Conservation (phyloP, 805 yeast genomes). For the Myxozyma kluyveri region DNA sequence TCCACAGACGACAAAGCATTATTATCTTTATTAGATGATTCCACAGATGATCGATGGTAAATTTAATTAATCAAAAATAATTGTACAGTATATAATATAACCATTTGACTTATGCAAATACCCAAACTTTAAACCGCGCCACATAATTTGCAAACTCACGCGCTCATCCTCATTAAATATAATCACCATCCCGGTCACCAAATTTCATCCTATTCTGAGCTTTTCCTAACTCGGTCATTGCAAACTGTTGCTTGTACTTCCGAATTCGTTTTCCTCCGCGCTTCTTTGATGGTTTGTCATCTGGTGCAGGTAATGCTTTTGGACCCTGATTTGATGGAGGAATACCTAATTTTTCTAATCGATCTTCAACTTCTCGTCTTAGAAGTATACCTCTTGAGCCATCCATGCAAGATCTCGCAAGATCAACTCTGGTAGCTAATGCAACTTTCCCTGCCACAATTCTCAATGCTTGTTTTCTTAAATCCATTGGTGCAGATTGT, state of each 20-base stretch:
- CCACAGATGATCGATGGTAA: not conserved
- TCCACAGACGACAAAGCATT: too few species aligned
- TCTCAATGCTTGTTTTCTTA: slow-evolving; percentile 68
- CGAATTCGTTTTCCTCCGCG: slow-evolving; percentile 83
- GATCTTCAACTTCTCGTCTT: slow-evolving; percentile 56
- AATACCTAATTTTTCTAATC: slow-evolving; percentile 66
- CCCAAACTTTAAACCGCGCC: slow-evolving; percentile 34
- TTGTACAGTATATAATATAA: too few species aligned
- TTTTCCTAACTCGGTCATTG: slow-evolving; percentile 73
- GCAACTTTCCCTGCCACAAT: slow-evolving; percentile 75
- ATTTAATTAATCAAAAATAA: too few species aligned
- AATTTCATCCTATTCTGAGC: slow-evolving; percentile 84
- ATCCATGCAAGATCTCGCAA: slow-evolving; percentile 44
- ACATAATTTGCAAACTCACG: slow-evolving; percentile 31
- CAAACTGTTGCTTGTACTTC: slow-evolving; percentile 75
- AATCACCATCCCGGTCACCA: slow-evolving; percentile 67
- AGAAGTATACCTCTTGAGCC: slow-evolving; percentile 60
- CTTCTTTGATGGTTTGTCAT: slow-evolving; percentile 71
- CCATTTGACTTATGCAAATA: slow-evolving; percentile 51
- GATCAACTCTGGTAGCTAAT: slow-evolving; percentile 80
- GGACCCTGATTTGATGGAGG: slow-evolving; percentile 68
- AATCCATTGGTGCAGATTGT: slow-evolving; percentile 55
- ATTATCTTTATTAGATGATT: too few species aligned
- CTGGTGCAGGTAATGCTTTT: slow-evolving; percentile 71
- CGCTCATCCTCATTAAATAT: slow-evolving; percentile 70